Percentiles rank a stretch among this genome's conserved stretches.
Evolutionary conservation across 129 eudicot genomes (phyloP).

Genomic region (Daucus carota): DH1_v3.0 NC_030381.2:45134001-45134500

Average conservation of each 20-base stretch:
- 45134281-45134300: too few species aligned
- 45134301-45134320: too few species aligned
- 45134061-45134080: not conserved
- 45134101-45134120: not conserved
- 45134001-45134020: not conserved
- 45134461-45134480: too few species aligned
- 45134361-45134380: too few species aligned
- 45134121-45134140: not conserved
- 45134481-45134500: not conserved
- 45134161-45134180: not conserved
- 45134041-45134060: not conserved
- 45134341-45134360: too few species aligned
- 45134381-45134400: too few species aligned
- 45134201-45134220: not conserved
- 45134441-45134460: too few species aligned
- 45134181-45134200: not conserved
- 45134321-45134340: too few species aligned
- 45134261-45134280: too few species aligned
- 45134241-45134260: not conserved
- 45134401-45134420: too few species aligned
- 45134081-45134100: not conserved
- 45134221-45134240: not conserved
- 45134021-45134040: not conserved
- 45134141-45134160: not conserved
- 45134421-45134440: too few species aligned